Evolutionary conservation across 768 basidiomycete species (phyloP).

Genomic region (Kwoniella heveanensis): DNA sequence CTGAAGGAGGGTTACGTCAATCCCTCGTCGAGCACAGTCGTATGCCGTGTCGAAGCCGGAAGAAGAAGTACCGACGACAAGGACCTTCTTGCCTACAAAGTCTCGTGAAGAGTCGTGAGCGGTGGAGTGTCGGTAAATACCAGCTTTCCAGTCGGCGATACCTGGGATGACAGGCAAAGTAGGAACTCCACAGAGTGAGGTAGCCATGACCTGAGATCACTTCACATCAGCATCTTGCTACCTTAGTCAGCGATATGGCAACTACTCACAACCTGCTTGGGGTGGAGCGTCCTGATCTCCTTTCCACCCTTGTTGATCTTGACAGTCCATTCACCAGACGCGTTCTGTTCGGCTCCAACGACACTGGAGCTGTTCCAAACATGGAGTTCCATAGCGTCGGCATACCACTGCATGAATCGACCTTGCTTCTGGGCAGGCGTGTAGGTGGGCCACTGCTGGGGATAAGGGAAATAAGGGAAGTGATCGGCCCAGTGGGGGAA

Average conservation of each 20-base stretch:
- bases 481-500: slow-evolving; percentile 51
- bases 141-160: slow-evolving; percentile 65
- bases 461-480: slow-evolving; percentile 58
- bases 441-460: slow-evolving; percentile 52
- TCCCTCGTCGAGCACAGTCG: slow-evolving; percentile 60
- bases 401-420: slow-evolving; percentile 50
- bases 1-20: slow-evolving; percentile 61
- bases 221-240: neutral
- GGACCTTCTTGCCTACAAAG: slow-evolving; percentile 66
- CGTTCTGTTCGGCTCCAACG: slow-evolving; percentile 9
- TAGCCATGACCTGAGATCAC: slow-evolving; percentile 16
- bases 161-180: slow-evolving; percentile 16
- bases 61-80: slow-evolving; percentile 70
- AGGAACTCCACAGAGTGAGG: slow-evolving; percentile 21
- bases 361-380: slow-evolving; percentile 23
- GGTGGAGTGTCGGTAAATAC: slow-evolving; percentile 65
- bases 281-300: slow-evolving; percentile 10
- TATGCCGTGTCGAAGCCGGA: slow-evolving; percentile 61
- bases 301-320: slow-evolving; percentile 9
- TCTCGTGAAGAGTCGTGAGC: slow-evolving; percentile 64
- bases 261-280: slow-evolving; percentile 16
- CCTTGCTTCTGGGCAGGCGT: slow-evolving; percentile 50
- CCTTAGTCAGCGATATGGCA: neutral
- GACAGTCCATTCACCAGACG: slow-evolving; percentile 26
- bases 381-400: slow-evolving; percentile 23